phyloP scores from a whole-genome alignment of 2,329 filamentous ascomycete genomes.

The Dothistroma septosporum region DNA sequence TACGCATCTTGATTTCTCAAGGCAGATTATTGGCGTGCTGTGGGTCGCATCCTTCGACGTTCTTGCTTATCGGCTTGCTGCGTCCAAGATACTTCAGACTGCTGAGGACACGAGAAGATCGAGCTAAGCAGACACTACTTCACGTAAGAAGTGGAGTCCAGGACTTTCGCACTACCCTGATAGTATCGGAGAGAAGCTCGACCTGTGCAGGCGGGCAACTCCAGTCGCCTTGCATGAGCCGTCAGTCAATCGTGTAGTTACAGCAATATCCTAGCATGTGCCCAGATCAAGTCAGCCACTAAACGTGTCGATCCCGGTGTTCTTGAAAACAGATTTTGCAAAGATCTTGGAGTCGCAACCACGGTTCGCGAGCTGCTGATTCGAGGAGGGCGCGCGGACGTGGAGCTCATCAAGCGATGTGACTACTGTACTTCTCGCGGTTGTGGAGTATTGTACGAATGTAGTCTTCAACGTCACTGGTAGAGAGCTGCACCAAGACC shows the following conservation, averaged over 20 bases:
- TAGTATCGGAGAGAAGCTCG: constrained; percentile 3
- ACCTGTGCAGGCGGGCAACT: not conserved
- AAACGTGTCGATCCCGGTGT: not conserved
- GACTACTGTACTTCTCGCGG: not conserved
- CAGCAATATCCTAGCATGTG: constrained; percentile 1
- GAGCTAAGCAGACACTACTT: not conserved
- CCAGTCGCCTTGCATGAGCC: not conserved
- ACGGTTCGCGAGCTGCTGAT: not conserved
- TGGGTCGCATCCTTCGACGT: not conserved
- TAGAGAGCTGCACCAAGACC: too few relatives aligned
- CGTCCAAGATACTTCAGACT: not conserved
- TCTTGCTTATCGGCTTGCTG: not conserved
- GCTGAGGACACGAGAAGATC: too few relatives aligned
- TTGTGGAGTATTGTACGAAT: too few relatives aligned
- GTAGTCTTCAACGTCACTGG: too few relatives aligned
- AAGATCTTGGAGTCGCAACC: constrained; percentile 5
- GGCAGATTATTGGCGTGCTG: not conserved
- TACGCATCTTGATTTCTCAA: not conserved
- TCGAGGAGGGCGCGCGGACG: not conserved
- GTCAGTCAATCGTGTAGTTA: not conserved
- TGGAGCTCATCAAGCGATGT: not conserved
- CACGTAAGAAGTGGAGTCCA: not conserved
- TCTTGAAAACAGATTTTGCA: constrained; percentile 7
- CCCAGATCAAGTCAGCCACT: not conserved
- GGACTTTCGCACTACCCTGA: not conserved